These are phyloP conservation scores for Kandelia obovata DNA, from an alignment of 345 rosid genomes.

Conservation along the genomic window DNA sequence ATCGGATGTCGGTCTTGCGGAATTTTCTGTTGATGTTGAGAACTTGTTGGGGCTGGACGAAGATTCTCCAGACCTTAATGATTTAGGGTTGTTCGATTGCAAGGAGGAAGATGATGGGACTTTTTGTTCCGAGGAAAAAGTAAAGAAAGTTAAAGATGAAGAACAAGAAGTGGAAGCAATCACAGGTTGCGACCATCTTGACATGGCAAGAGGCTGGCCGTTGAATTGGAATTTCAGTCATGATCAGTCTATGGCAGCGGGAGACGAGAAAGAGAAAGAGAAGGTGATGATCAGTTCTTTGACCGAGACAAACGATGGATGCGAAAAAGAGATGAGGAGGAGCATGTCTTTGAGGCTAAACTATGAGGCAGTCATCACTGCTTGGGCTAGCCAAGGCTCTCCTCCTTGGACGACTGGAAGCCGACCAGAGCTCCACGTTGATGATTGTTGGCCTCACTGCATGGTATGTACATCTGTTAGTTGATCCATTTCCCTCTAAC, in stretches of 20 bases:
- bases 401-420: slow-evolving; percentile 54
- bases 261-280: slow-evolving; percentile 11
- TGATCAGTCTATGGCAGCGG: background rate
- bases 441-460: slow-evolving; percentile 34
- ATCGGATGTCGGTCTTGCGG: slow-evolving; percentile 47
- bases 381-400: slow-evolving; percentile 48
- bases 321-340: slow-evolving; percentile 21
- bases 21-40: slow-evolving; percentile 50
- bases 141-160: slow-evolving; percentile 36
- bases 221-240: slow-evolving; percentile 26
- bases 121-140: slow-evolving; percentile 2
- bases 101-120: slow-evolving; percentile 15
- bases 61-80: slow-evolving; percentile 23
- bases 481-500: background rate
- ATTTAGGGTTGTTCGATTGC: slow-evolving; percentile 15
- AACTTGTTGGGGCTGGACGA: slow-evolving; percentile 34
- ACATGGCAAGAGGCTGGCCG: slow-evolving; percentile 5
- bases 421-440: slow-evolving; percentile 34
- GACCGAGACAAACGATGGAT: slow-evolving; percentile 8
- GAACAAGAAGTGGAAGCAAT: slow-evolving; percentile 24
- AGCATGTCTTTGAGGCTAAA: slow-evolving; percentile 38
- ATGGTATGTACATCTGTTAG: slow-evolving; percentile 27
- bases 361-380: slow-evolving; percentile 44
- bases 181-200: slow-evolving; percentile 1
- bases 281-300: background rate